These are phyloP conservation scores for Botrytis elliptica DNA, from an alignment of 2,329 filamentous ascomycete genomes.

Conservation along the genomic window DNA sequence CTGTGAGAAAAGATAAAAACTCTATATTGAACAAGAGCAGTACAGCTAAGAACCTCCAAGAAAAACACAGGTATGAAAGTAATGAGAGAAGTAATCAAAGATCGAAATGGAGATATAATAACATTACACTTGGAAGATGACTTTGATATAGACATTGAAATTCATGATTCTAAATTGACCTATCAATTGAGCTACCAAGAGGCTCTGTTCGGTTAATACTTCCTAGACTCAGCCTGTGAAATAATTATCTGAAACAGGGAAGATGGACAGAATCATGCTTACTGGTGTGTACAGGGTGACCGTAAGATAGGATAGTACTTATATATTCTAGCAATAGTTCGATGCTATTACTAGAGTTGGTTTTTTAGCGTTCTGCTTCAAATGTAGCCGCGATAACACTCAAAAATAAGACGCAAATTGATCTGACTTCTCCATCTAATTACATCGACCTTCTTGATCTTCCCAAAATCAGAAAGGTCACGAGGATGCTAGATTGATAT, in stretches of 20 bases:
- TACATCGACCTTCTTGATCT: neutral
- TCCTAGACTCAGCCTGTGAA: neutral
- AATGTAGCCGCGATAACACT: neutral
- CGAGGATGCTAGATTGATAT: neutral
- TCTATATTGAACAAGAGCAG: neutral
- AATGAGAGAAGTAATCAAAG: neutral
- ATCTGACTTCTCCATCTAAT: neutral
- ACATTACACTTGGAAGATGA: neutral
- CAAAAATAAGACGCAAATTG: neutral
- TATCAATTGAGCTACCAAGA: neutral
- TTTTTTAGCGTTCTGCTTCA: neutral
- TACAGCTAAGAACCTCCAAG: neutral
- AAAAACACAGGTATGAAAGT: neutral
- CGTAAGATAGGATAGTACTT: neutral
- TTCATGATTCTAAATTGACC: neutral
- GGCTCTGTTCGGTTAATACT: neutral
- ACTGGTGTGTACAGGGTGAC: neutral
- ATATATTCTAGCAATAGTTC: neutral
- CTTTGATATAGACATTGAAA: neutral
- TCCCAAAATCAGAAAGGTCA: neutral
- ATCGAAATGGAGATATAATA: neutral
- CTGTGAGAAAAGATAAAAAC: neutral
- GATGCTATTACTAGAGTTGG: neutral
- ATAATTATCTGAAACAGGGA: neutral
- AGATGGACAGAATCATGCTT: neutral